These are phyloP conservation scores for Orbilia ellipsospora DNA, from an alignment of 2,329 filamentous ascomycete species.

Conservation along the genomic window DNA sequence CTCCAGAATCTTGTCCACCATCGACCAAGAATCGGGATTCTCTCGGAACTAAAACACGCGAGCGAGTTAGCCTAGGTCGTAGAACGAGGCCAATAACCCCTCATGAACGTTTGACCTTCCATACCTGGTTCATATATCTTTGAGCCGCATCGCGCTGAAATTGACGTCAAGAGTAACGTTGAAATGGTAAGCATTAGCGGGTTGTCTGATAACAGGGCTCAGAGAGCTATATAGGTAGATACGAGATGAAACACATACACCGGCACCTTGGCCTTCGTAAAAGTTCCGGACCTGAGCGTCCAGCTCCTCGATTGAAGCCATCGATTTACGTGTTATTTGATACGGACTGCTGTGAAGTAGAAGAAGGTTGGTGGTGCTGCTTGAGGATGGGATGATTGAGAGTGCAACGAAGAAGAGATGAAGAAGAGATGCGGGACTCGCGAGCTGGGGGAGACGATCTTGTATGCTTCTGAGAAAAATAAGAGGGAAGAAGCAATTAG, in stretches of 20 bases:
- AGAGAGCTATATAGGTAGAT: background rate
- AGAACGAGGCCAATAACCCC: background rate
- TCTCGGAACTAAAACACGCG: slow-evolving; percentile 82
- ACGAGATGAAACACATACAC: slow-evolving; percentile 70
- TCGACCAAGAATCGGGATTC: slow-evolving; percentile 96
- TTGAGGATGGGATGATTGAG: background rate
- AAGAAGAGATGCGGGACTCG: background rate
- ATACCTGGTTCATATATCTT: slow-evolving; percentile 54
- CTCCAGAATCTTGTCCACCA: slow-evolving; percentile 96
- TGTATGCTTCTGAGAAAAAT: too few species aligned
- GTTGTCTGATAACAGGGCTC: background rate
- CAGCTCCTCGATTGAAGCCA: slow-evolving; percentile 78
- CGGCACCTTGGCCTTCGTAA: slow-evolving; percentile 94
- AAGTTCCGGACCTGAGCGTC: slow-evolving; percentile 96
- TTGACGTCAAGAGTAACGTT: background rate
- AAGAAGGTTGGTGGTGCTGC: slow-evolving; percentile 4
- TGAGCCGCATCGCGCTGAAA: slow-evolving; percentile 27
- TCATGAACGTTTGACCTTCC: slow-evolving; percentile 9
- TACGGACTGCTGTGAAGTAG: slow-evolving; percentile 4
- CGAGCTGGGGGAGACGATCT: background rate
- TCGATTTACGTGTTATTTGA: slow-evolving; percentile 30
- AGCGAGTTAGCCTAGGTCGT: slow-evolving; percentile 18
- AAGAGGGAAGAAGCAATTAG: too few species aligned
- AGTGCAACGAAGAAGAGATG: background rate
- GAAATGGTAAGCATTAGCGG: slow-evolving; percentile 7